Evolutionary conservation across 192 early-diverging fungal species (phyloP).

Genomic region (Paraglomus brasilianum): DNA sequence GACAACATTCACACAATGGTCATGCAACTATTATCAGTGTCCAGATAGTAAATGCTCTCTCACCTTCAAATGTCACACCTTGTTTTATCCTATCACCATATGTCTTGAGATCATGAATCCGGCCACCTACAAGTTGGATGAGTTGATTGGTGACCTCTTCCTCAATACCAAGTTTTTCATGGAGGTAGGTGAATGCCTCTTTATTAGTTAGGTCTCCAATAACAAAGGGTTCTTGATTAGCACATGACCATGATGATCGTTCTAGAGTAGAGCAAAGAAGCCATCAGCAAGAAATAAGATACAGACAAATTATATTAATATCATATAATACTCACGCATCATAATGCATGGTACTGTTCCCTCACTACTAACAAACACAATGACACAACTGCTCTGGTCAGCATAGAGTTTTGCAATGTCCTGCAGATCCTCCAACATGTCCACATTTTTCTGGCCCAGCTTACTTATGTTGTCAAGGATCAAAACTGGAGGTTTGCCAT

Average conservation of each 20-base stretch:
- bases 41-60: slow-evolving; percentile 25
- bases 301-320: slow-evolving; percentile 19
- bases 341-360: slow-evolving; percentile 9
- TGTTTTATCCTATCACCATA: slow-evolving; percentile 16
- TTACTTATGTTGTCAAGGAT: slow-evolving; percentile 29
- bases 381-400: slow-evolving; percentile 10
- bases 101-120: slow-evolving; percentile 22
- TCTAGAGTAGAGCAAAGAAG: slow-evolving; percentile 27
- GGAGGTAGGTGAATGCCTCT: slow-evolving; percentile 18
- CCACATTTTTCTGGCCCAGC: slow-evolving; percentile 16
- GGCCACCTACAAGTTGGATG: slow-evolving; percentile 20
- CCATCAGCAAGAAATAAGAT: slow-evolving; percentile 20
- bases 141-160: slow-evolving; percentile 15
- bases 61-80: slow-evolving; percentile 17
- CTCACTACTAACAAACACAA: slow-evolving; percentile 31
- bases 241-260: slow-evolving; percentile 23
- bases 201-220: slow-evolving; percentile 24
- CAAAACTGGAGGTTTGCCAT: slow-evolving; percentile 27
- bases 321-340: slow-evolving; percentile 24
- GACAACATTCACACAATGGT: slow-evolving; percentile 20
- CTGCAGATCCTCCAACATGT: slow-evolving; percentile 18
- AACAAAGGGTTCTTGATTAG: background rate
- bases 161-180: slow-evolving; percentile 22
- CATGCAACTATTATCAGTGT: slow-evolving; percentile 16
- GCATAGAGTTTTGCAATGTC: slow-evolving; percentile 24